Evolutionary conservation across 371 early-diverging fungal genomes (phyloP).

Genomic region (Phascolomyces articulosus): DNA sequence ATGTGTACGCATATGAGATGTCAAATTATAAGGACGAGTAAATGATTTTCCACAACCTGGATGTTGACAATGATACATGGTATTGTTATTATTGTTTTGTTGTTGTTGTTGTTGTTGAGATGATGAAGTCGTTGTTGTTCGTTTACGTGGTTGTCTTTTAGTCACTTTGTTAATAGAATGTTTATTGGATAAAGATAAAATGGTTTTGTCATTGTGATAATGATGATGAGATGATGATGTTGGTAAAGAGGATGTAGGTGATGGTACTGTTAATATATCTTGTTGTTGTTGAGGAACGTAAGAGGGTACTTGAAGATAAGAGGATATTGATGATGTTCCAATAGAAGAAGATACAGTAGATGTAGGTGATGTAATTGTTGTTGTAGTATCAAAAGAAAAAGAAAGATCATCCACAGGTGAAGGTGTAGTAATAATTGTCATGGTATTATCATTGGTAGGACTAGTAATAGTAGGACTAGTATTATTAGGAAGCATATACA

Average conservation of each 20-base stretch:
- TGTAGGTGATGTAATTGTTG: background rate
- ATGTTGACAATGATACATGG: conserved; percentile 18
- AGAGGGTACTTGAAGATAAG: too few species aligned
- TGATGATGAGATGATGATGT: background rate
- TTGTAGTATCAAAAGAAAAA: background rate
- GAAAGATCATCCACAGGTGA: background rate
- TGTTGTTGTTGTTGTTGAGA: background rate
- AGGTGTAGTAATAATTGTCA: background rate
- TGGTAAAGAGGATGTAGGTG: background rate
- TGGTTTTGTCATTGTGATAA: background rate
- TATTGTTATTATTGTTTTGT: background rate
- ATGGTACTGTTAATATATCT: background rate
- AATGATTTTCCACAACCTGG: conserved; percentile 69
- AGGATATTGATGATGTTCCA: background rate
- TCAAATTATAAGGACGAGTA: conserved; percentile 67
- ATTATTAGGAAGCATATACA: background rate
- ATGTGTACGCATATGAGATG: conserved; percentile 71
- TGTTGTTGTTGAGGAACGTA: too few species aligned
- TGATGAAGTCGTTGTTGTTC: background rate
- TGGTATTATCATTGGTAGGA: background rate
- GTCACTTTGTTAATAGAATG: background rate
- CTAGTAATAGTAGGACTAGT: background rate
- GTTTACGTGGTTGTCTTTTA: background rate
- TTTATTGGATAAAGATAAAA: too few species aligned
- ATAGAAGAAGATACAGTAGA: background rate